Percentiles rank a stretch among this genome's conserved stretches.
phyloP scores from a whole-genome alignment of 495 filamentous ascomycete genomes.

The Xanthoparmelia taractica region DNA sequence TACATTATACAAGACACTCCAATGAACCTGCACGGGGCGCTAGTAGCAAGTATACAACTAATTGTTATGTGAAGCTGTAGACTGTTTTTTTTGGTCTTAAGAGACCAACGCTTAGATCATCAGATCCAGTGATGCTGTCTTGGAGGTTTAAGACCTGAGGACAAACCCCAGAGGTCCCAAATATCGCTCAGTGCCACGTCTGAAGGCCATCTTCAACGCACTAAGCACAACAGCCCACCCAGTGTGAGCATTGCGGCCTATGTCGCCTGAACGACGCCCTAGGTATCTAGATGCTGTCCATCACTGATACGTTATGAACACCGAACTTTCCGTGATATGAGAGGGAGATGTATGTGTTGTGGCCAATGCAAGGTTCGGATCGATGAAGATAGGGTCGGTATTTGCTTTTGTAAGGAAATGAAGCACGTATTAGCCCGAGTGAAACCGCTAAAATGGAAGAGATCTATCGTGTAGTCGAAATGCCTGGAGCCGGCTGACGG shows the following conservation, averaged over 20 bases:
- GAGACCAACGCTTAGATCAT: constrained; percentile 16
- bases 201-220: constrained; percentile 11
- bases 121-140: constrained; percentile 13
- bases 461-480: constrained; percentile 26
- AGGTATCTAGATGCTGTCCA: constrained; percentile 23
- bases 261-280: constrained; percentile 25
- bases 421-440: constrained; percentile 10
- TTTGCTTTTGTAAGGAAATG: constrained; percentile 21
- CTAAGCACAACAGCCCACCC: constrained; percentile 10
- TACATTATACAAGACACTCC: neutral
- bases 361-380: constrained; percentile 10
- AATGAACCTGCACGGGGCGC: neutral
- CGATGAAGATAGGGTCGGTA: constrained; percentile 13
- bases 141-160: constrained; percentile 13
- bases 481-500: constrained; percentile 19
- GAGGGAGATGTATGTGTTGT: constrained; percentile 10
- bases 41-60: constrained; percentile 26
- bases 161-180: constrained; percentile 6
- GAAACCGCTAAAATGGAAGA: constrained; percentile 20
- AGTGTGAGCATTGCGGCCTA: constrained; percentile 14
- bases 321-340: neutral
- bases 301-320: constrained; percentile 20
- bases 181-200: constrained; percentile 12
- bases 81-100: constrained; percentile 34
- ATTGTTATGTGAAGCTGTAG: constrained; percentile 50